Base-by-base conservation (phyloP, 306 rosid species). In the Begonia fuchsioides region DNA sequence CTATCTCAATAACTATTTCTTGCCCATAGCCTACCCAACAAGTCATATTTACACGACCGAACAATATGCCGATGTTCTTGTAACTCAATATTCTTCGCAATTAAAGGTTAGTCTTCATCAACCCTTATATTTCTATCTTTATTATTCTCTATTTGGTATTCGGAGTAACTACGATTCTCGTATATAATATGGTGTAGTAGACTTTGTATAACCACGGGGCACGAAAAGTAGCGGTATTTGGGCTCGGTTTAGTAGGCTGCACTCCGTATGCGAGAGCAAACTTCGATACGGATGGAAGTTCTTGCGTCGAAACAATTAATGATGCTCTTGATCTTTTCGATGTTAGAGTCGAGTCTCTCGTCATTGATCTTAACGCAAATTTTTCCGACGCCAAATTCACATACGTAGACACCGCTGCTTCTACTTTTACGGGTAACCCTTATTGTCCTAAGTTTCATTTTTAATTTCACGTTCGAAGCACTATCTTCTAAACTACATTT, bases 291-390 rank as follows among this genome's bases (percentile, higher is more conserved):
- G 44, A 38, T 17, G 73, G 64, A 1, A 12, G 62, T 13, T 9
- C 9, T 10, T 81, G 86, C 18, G 68, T 38, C 1, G 52, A 59
- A 17, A 11, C 44, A 0, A 11, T 56, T 17, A 75, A 78, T 64
- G 9, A 0, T 6, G 83, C 51, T 3, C 52, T 51, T 1, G 45
- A 16, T 16, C 9, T 70, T 11, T 75, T 69, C 46, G 68, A 61
- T 16, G 10, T 16, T 12, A 43, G 55, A 13, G 74, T 82, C 15
- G 61, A 13, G 58, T 38, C 55, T 9, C 49, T 67, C 0, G 71
- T 78, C n/a, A 11, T 45, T 38, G 35, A 38, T 5, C 51, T 65
- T 32, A 78, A 78, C 18, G 14, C 0, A 6, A 11, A 18, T 4
- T 15, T 20, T 13, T 13, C 39, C 15, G 5, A 6, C 5, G 68